Evolutionary conservation across 768 basidiomycete genomes (phyloP).

Genomic region (Pisolithus orientalis): DNA sequence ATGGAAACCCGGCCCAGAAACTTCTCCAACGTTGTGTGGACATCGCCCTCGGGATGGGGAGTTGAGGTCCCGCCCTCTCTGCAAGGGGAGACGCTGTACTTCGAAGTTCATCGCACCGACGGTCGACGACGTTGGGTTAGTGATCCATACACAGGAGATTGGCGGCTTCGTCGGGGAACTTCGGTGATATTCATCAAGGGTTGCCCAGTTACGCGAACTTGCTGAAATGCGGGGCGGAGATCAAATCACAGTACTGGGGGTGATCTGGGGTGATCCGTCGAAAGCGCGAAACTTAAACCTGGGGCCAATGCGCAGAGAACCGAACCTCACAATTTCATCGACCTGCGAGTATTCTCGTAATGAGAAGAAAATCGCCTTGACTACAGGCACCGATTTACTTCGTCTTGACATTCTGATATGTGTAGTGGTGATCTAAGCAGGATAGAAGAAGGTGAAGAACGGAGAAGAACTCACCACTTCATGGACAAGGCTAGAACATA

Average conservation of each 20-base stretch:
- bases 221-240: conserved; percentile 32
- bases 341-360: neutral
- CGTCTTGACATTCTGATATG: too few species aligned
- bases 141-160: conserved; percentile 55
- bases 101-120: too few species aligned
- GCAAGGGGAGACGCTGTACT: too few species aligned
- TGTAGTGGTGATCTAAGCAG: neutral
- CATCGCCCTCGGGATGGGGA: too few species aligned
- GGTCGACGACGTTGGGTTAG: conserved; percentile 43
- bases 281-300: conserved; percentile 32
- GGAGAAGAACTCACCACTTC: neutral
- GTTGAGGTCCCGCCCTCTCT: too few species aligned
- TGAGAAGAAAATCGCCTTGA: neutral
- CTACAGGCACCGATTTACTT: neutral
- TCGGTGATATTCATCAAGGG: conserved; percentile 42
- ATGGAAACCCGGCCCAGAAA: too few species aligned
- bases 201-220: conserved; percentile 40
- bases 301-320: neutral
- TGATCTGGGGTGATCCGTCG: conserved; percentile 38
- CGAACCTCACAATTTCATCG: neutral
- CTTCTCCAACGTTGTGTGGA: too few species aligned
- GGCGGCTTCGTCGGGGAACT: conserved; percentile 45
- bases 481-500: neutral
- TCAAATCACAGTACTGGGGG: conserved; percentile 29
- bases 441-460: neutral